Conservation (phyloP, 2,329 filamentous ascomycete species). For the Dactylellina parvicollis region DNA sequence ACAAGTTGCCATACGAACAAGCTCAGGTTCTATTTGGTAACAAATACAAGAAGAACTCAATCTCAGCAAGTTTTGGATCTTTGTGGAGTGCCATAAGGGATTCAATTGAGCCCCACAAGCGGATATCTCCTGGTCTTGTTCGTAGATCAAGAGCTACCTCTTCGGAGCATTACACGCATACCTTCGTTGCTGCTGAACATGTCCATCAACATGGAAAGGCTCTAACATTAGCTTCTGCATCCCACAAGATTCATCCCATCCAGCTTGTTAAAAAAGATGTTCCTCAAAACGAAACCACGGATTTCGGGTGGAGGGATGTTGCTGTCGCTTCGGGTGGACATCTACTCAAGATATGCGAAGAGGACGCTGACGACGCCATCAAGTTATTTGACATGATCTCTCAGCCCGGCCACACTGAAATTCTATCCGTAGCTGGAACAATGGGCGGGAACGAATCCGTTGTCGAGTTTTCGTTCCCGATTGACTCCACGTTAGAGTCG, state of each 20-base stretch:
- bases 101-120: conserved; percentile 9
- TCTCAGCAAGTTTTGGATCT: not conserved
- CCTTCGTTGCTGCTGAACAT: conserved; percentile 11
- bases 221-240: not conserved
- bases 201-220: conserved; percentile 25
- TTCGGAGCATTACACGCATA: conserved; percentile 10
- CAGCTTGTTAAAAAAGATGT: conserved; percentile 5
- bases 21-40: conserved; percentile 14
- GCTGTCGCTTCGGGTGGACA: conserved; percentile 28
- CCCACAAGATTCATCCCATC: conserved; percentile 25
- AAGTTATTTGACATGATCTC: conserved; percentile 26
- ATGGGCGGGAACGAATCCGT: not conserved
- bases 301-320: conserved; percentile 20
- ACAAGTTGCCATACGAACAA: not conserved
- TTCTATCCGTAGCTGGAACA: conserved; percentile 28
- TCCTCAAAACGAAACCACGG: not conserved
- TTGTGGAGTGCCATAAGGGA: conserved; percentile 10
- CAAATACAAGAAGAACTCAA: not conserved
- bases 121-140: not conserved
- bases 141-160: conserved; percentile 5
- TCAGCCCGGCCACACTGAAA: conserved; percentile 18
- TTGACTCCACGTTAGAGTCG: conserved; percentile 34
- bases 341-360: conserved; percentile 10
- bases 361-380: conserved; percentile 1
- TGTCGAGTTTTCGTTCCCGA: conserved; percentile 19